Base-by-base conservation (phyloP, 345 rosid genomes). In the Boechera stricta region DNA sequence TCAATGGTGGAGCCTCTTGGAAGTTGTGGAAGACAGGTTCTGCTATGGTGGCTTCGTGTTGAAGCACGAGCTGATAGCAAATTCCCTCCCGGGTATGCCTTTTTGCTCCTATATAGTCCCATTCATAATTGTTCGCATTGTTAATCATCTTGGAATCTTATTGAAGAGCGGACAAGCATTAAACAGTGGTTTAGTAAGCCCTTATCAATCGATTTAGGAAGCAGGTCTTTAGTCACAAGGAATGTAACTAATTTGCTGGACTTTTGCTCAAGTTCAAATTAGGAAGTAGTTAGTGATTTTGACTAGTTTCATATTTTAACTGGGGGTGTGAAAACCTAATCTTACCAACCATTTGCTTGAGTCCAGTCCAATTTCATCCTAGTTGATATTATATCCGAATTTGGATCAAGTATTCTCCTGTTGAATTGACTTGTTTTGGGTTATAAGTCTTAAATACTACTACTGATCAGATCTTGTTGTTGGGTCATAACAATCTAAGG, bases 21-120 rank as follows among this genome's bases (percentile, higher is more conserved):
- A 64, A 90, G 87, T 81, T 96, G 99, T 36, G 99, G 98, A 12
- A 88, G 85, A 75, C 94, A 90, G 67, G 92, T 96, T 80, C 56
- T 96, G 77, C 82, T 93, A 0, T 96, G 99, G 99, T 96, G 99
- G 99, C 92, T 96, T 67, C 98, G 99, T 39, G 98, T 96, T 66
- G 99, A 96, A 87, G 99, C 99, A 72, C 97, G 97, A 12, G 85
- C 90, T n/a, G 98, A 96, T 77, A 96, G 99, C 92, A 93, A 90
- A 79, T 96, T 91, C 70, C 98, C 99, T 76, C 89, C 97, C 4
- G 93, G 97, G 99, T 96, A 78, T 28, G 57, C 21, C 56, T 36
- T 77, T 24, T 33, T 61, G 5, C 28, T 69, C 60, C 48, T 13
- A 44, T 5, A 6, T 57, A 7, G 13, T 10, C 10, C 48, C 18